A percentile compares a stretch with the other conserved stretches of the same genome.
phyloP scores from a whole-genome alignment of 2,329 filamentous ascomycete genomes.

The Cyphellophora europaea region DNA sequence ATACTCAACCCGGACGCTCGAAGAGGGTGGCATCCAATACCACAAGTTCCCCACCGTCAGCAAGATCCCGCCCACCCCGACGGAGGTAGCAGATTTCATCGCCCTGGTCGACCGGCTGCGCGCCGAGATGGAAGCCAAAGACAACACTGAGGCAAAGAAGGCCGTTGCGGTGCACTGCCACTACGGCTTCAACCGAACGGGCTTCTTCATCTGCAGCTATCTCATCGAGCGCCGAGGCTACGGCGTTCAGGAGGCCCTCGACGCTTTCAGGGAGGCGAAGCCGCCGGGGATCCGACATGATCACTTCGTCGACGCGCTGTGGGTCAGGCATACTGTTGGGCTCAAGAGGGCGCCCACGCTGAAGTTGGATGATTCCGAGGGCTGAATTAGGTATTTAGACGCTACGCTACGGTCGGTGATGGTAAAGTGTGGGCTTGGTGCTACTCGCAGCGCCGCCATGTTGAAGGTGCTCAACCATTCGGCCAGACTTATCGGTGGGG shows the following conservation, averaged over 20 bases:
- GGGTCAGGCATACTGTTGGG: slow-evolving; percentile 61
- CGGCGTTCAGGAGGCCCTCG: slow-evolving; percentile 65
- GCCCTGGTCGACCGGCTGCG: slow-evolving; percentile 51
- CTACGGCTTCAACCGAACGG: slow-evolving; percentile 91
- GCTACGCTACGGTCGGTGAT: too few species aligned
- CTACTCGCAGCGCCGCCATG: too few species aligned
- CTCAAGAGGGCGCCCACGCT: slow-evolving; percentile 27
- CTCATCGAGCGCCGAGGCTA: slow-evolving; percentile 73
- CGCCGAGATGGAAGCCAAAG: slow-evolving; percentile 33
- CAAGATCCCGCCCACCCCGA: slow-evolving; percentile 67
- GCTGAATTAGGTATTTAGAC: too few species aligned
- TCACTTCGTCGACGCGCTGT: slow-evolving; percentile 78
- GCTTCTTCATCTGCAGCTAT: slow-evolving; percentile 84
- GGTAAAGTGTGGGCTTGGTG: too few species aligned
- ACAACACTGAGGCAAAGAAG: slow-evolving; percentile 22
- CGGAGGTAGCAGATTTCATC: slow-evolving; percentile 53
- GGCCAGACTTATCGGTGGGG: too few species aligned
- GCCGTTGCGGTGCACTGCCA: slow-evolving; percentile 84
- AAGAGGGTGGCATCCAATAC: slow-evolving; percentile 58
- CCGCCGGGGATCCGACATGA: slow-evolving; percentile 80
- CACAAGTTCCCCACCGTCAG: slow-evolving; percentile 88
- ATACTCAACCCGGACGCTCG: slow-evolving; percentile 67
- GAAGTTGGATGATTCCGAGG: slow-evolving; percentile 1
- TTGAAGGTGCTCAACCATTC: too few species aligned
- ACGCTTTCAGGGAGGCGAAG: slow-evolving; percentile 62